Conservation (phyloP, 371 early-diverging fungal genomes). For the Rhizopus microsporus region DNA sequence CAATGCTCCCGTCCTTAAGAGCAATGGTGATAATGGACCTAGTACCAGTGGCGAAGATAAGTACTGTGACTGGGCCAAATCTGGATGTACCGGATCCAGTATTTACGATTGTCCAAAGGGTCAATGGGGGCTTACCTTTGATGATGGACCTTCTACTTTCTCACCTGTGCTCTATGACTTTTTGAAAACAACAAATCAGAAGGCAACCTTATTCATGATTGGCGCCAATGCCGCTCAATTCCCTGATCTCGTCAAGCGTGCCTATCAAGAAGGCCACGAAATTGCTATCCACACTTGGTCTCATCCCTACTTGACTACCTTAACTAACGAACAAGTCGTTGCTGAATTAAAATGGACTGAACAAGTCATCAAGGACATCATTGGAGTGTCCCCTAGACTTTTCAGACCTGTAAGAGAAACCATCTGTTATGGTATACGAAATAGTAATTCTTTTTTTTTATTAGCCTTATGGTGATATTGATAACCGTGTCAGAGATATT, state of each 20-base stretch:
- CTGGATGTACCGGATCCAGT: conserved; percentile 47
- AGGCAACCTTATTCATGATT: conserved; percentile 66
- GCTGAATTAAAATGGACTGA: conserved; percentile 76
- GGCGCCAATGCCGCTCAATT: conserved; percentile 57
- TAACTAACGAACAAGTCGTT: conserved; percentile 65
- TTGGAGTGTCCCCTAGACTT: conserved; percentile 52
- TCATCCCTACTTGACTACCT: conserved; percentile 63
- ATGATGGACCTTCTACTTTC: conserved; percentile 62
- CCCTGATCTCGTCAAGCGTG: conserved; percentile 54
- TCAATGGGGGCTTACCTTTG: conserved; percentile 64
- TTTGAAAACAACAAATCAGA: conserved; percentile 50
- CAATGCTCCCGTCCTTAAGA: conserved; percentile 37
- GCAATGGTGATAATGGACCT: conserved; percentile 19
- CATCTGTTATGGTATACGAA: conserved; percentile 6
- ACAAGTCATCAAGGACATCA: conserved; percentile 62
- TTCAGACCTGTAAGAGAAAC: conserved; percentile 45
- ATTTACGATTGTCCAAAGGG: conserved; percentile 57
- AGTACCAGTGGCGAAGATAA: conserved; percentile 28
- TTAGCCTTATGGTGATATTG: conserved; percentile 70
- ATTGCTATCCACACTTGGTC: conserved; percentile 58
- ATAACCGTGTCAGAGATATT: conserved; percentile 67
- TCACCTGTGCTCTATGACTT: conserved; percentile 50
- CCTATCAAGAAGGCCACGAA: conserved; percentile 51
- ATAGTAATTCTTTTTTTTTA: conserved; percentile 6
- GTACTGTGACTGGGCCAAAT: conserved; percentile 62